These are phyloP conservation scores for Hermanozyma aechmeae DNA, from an alignment of 805 yeast species.

Conservation along the genomic window DNA sequence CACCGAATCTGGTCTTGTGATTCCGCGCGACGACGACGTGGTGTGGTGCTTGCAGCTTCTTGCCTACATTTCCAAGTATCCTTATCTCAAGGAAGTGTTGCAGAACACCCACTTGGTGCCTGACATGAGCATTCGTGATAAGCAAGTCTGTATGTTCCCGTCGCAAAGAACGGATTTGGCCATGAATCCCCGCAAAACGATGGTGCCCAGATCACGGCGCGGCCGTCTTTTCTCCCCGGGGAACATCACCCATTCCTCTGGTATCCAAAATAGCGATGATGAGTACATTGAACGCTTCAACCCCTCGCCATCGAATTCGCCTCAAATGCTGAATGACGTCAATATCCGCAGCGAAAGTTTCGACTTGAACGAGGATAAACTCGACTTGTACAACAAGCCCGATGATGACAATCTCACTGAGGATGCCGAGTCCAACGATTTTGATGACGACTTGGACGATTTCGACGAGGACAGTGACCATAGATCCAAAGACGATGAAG, in stretches of 20 bases:
- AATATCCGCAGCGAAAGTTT: constrained; percentile 20
- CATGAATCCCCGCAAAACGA: constrained; percentile 21
- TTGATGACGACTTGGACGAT: constrained; percentile 13
- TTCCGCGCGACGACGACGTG: constrained; percentile 89
- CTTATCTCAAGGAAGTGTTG: constrained; percentile 62
- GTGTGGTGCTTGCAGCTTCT: constrained; percentile 87
- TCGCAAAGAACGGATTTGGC: constrained; percentile 18
- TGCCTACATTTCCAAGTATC: constrained; percentile 89
- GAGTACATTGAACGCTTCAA: constrained; percentile 15
- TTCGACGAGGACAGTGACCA: constrained; percentile 12
- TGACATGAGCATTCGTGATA: constrained; percentile 42
- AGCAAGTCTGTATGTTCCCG: constrained; percentile 25
- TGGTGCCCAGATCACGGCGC: constrained; percentile 25
- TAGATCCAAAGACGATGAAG: constrained; percentile 10
- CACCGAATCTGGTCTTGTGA: constrained; percentile 57
- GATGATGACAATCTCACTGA: constrained; percentile 14
- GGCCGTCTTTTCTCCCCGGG: constrained; percentile 7
- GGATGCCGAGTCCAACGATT: constrained; percentile 10
- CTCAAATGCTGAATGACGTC: constrained; percentile 27
- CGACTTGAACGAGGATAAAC: constrained; percentile 23
- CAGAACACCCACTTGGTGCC: constrained; percentile 73
- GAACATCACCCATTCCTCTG: constrained; percentile 4
- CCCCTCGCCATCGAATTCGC: constrained; percentile 29
- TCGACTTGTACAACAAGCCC: constrained; percentile 18
- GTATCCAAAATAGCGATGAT: constrained; percentile 1